These are phyloP conservation scores for Sordariomycetes sp. DNA, from an alignment of 2,329 filamentous ascomycete species.

Conservation along the genomic window DNA sequence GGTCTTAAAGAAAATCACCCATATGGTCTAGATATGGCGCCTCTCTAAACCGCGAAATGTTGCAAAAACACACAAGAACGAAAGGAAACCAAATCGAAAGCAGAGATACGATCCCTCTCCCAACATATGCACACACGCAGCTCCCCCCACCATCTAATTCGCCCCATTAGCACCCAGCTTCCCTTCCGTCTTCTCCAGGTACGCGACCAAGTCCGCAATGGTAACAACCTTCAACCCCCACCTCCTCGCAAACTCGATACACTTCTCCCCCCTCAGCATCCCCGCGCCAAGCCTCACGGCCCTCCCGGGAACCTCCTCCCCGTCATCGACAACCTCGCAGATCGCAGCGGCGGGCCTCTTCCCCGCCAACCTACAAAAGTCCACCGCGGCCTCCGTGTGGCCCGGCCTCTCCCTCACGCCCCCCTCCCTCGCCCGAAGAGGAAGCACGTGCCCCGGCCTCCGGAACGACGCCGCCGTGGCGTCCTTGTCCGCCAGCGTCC, in stretches of 20 bases:
- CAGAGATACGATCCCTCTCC: neutral
- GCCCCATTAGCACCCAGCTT: constrained; percentile 34
- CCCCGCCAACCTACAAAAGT: constrained; percentile 77
- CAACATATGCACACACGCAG: neutral
- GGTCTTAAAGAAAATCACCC: neutral
- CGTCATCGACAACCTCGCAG: constrained; percentile 83
- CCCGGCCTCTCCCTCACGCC: constrained; percentile 70
- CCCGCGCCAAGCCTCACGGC: constrained; percentile 55
- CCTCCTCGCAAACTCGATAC: constrained; percentile 72
- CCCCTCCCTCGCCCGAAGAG: constrained; percentile 64
- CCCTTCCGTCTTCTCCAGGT: constrained; percentile 66
- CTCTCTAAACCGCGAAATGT: neutral
- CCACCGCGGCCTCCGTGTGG: constrained; percentile 88
- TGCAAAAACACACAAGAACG: neutral
- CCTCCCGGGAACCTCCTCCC: constrained; percentile 55
- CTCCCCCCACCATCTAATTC: neutral
- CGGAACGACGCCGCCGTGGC: constrained; percentile 50
- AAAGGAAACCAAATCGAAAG: neutral
- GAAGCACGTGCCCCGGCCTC: constrained; percentile 81
- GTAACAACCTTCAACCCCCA: constrained; percentile 92
- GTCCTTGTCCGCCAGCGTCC: constrained; percentile 57
- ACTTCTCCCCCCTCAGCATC: constrained; percentile 87
- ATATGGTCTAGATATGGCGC: constrained; percentile 1
- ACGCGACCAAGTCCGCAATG: constrained; percentile 75
- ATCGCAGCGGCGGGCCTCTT: constrained; percentile 71